Evolutionary conservation across 2,329 filamentous ascomycete species (phyloP).

Genomic region (Blumeria hordei): DNA sequence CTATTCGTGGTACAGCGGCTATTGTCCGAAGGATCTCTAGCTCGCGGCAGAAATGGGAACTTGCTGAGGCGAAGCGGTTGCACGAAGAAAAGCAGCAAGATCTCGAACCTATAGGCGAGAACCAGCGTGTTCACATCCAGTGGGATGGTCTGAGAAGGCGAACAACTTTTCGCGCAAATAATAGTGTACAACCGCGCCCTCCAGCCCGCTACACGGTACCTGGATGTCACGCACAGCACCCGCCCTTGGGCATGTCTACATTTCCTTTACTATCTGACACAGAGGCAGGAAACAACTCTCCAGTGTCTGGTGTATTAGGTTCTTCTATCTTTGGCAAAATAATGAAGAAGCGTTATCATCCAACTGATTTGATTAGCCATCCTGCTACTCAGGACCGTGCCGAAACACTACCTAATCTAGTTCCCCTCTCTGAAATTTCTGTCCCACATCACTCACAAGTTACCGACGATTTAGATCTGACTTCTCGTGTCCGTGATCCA

Average conservation of each 20-base stretch:
- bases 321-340: slow-evolving; percentile 29
- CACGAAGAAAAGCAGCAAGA: slow-evolving; percentile 55
- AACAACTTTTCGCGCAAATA: slow-evolving; percentile 22
- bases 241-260: slow-evolving; percentile 67
- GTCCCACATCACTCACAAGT: slow-evolving; percentile 15
- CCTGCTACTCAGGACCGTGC: slow-evolving; percentile 26
- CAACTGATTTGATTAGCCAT: slow-evolving; percentile 4
- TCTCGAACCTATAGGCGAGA: slow-evolving; percentile 54
- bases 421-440: slow-evolving; percentile 36
- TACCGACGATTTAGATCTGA: not conserved
- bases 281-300: slow-evolving; percentile 27
- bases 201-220: slow-evolving; percentile 9
- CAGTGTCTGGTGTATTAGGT: slow-evolving; percentile 23
- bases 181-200: slow-evolving; percentile 14
- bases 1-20: slow-evolving; percentile 73
- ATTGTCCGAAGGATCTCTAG: slow-evolving; percentile 65
- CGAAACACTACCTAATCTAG: slow-evolving; percentile 19
- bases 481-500: not conserved
- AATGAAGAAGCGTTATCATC: slow-evolving; percentile 6
- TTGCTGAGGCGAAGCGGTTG: slow-evolving; percentile 53
- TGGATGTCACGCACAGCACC: slow-evolving; percentile 26
- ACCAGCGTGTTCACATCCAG: slow-evolving; percentile 38
- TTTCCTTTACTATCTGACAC: slow-evolving; percentile 47
- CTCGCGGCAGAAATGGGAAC: slow-evolving; percentile 52
- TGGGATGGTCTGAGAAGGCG: slow-evolving; percentile 79